Evolutionary conservation across 2,329 filamentous ascomycete species (phyloP).

Genomic region (Cladosporium halotolerans): DNA sequence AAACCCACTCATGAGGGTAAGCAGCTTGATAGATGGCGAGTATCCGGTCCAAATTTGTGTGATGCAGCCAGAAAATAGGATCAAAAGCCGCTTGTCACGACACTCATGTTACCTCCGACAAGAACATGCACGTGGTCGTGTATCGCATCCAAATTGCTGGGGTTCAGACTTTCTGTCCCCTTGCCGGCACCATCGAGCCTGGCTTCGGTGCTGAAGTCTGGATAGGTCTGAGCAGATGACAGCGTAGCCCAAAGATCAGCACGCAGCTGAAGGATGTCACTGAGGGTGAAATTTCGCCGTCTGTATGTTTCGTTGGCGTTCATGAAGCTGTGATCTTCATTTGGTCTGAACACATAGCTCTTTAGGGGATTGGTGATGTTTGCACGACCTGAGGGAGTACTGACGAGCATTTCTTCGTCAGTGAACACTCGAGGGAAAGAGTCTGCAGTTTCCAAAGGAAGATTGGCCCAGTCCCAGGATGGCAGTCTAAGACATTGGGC

Average conservation of each 20-base stretch:
- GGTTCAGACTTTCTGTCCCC: not conserved
- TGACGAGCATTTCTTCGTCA: conserved; percentile 18
- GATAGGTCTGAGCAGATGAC: too few relatives aligned
- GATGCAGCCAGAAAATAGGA: conserved; percentile 15
- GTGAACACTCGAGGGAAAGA: conserved; percentile 17
- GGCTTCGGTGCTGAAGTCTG: too few relatives aligned
- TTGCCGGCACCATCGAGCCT: too few relatives aligned
- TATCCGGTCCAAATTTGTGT: conserved; percentile 14
- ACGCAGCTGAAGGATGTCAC: too few relatives aligned
- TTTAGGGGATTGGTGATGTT: conserved; percentile 13
- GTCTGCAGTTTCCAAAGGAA: conserved; percentile 5
- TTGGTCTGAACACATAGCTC: conserved; percentile 8
- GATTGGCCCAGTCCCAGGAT: conserved; percentile 24
- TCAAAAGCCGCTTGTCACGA: conserved; percentile 11
- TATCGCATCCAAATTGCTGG: not conserved
- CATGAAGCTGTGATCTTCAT: conserved; percentile 10
- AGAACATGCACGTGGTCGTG: not conserved
- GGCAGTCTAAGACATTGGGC: conserved; percentile 21
- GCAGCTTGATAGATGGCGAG: conserved; percentile 13
- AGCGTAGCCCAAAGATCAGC: too few relatives aligned
- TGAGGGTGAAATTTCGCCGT: conserved; percentile 4
- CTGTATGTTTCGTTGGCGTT: conserved; percentile 3
- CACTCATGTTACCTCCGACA: conserved; percentile 10
- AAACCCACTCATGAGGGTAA: too few relatives aligned
- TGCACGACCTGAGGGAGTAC: conserved; percentile 15